Evolutionary conservation across 441 rosid species (phyloP).

Genomic region (Gossypium aridum): DNA sequence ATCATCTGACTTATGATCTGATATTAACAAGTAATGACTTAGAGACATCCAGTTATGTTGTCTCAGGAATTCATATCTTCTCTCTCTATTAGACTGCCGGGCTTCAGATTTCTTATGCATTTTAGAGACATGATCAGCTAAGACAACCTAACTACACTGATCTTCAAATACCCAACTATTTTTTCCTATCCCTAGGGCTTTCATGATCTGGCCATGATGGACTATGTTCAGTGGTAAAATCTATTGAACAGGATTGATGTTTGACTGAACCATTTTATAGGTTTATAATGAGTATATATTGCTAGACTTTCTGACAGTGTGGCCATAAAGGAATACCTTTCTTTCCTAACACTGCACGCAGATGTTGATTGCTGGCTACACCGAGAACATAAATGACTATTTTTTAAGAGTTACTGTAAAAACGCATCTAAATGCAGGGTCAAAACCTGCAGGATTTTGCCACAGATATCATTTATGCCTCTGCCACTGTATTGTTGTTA

Average conservation of each 20-base stretch:
- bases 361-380: not conserved
- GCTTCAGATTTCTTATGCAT: not conserved
- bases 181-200: not conserved
- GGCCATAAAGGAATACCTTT: not conserved
- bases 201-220: not conserved
- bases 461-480: not conserved
- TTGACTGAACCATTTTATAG: conserved; percentile 6
- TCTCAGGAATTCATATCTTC: conserved; percentile 8
- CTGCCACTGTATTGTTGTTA: not conserved
- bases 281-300: not conserved
- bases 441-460: not conserved
- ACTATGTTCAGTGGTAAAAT: not conserved
- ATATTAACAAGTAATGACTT: not conserved
- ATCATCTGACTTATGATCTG: not conserved
- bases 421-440: not conserved
- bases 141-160: conserved; percentile 6
- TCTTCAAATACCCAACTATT: not conserved
- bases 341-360: not conserved
- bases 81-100: not conserved
- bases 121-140: conserved; percentile 8
- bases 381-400: not conserved
- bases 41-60: not conserved
- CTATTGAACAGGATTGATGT: not conserved
- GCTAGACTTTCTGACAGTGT: not conserved
- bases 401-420: not conserved